Conservation (phyloP, 2,329 filamentous ascomycete genomes). For the Fusarium mundagurra region DNA sequence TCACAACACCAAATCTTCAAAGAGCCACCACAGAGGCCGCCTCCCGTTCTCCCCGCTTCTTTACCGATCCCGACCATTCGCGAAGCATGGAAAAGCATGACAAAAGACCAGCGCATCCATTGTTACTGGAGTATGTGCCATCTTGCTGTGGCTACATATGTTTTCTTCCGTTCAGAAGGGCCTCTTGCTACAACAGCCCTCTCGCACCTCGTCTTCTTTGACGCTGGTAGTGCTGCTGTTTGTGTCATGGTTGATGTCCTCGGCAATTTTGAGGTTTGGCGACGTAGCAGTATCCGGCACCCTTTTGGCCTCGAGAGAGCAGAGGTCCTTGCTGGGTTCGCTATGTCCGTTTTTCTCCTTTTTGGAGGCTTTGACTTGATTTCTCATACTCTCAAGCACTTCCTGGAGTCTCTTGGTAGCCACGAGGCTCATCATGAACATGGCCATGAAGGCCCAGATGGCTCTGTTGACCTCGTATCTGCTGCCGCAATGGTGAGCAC, state of each 20-base stretch:
- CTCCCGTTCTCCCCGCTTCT: constrained; percentile 88
- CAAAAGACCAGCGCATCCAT: constrained; percentile 82
- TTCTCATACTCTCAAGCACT: constrained; percentile 91
- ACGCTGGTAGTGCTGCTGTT: constrained; percentile 89
- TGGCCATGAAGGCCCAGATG: constrained; percentile 71
- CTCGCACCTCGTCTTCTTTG: constrained; percentile 93
- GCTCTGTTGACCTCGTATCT: constrained; percentile 83
- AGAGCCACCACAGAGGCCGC: constrained; percentile 85
- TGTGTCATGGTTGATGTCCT: constrained; percentile 94
- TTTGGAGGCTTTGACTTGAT: constrained; percentile 98
- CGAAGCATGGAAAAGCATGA: constrained; percentile 92
- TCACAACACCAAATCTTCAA: constrained; percentile 92
- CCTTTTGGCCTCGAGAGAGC: constrained; percentile 92
- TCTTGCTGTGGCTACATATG: constrained; percentile 81
- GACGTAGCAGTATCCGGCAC: constrained; percentile 88
- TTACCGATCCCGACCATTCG: constrained; percentile 89
- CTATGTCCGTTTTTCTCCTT: constrained; percentile 94
- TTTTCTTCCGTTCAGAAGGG: constrained; percentile 85
- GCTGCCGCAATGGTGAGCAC: constrained; percentile 85
- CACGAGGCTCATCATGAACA: constrained; percentile 80
- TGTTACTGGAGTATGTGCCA: constrained; percentile 93
- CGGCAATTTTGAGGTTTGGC: constrained; percentile 98
- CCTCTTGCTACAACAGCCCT: constrained; percentile 92
- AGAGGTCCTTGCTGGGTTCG: constrained; percentile 94
- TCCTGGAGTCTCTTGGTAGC: constrained; percentile 71